These are phyloP conservation scores for Ceratocystis lukuohia DNA, from an alignment of 2,329 filamentous ascomycete species.

Conservation along the genomic window DNA sequence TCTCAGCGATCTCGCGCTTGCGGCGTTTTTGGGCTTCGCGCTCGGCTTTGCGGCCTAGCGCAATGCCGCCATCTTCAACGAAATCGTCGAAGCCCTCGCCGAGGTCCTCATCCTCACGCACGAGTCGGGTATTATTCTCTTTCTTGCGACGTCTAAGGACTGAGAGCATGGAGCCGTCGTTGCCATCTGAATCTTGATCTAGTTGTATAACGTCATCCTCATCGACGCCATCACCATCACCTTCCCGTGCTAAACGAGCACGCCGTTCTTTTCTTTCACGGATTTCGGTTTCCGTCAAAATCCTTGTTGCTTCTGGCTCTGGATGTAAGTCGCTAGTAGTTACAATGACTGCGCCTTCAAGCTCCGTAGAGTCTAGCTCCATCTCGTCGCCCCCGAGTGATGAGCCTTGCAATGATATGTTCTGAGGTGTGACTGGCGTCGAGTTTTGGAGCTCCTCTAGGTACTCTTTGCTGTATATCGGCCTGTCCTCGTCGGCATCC, in stretches of 20 bases:
- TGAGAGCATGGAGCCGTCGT: constrained; percentile 22
- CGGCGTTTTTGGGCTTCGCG: constrained; percentile 52
- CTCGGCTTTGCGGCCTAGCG: constrained; percentile 67
- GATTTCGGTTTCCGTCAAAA: constrained; percentile 76
- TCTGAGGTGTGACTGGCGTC: constrained; percentile 68
- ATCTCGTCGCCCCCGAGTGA: constrained; percentile 35
- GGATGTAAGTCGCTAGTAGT: constrained; percentile 30
- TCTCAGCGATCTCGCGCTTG: constrained; percentile 64
- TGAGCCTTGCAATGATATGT: constrained; percentile 36
- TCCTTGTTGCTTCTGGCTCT: constrained; percentile 32
- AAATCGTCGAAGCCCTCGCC: constrained; percentile 90
- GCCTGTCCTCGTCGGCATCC: constrained; percentile 52
- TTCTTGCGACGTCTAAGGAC: constrained; percentile 32
- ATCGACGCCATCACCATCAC: constrained; percentile 41
- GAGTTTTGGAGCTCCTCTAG: constrained; percentile 74
- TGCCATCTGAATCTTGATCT: constrained; percentile 33
- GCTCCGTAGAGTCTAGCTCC: constrained; percentile 44
- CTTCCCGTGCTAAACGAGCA: constrained; percentile 56
- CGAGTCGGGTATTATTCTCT: constrained; percentile 58
- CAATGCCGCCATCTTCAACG: constrained; percentile 69
- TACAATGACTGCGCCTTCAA: constrained; percentile 53
- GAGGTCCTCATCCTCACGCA: constrained; percentile 79
- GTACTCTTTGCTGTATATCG: constrained; percentile 75
- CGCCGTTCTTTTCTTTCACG: constrained; percentile 81
- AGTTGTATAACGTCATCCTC: constrained; percentile 43